Base-by-base conservation (phyloP, 805 yeast species). In the Lipomyces anomalus region DNA sequence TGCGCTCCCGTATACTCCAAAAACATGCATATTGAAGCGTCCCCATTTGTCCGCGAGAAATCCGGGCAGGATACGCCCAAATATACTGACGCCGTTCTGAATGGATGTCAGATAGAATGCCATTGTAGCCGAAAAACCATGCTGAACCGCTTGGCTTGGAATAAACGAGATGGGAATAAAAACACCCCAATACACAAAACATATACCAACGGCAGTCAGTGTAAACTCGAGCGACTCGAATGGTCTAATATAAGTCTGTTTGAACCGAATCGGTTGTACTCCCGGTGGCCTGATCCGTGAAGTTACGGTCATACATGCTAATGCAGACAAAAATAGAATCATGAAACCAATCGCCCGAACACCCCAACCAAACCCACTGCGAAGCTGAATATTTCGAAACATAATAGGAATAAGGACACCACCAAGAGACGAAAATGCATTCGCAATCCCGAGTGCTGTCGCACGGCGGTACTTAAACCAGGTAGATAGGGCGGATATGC, bases 351-450 rank as follows among this genome's bases (percentile, higher is more conserved):
- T 61, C 13, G 69, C 63, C 41, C 82, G 65, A 36, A 74, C 65
- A 3, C 77, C 72, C 81, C 82, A 77, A 7, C 65, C 67, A 54
- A 73, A 76, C 1, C 82, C 82, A 21, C 74, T 66, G 11, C 60
- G 56, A 4, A 54, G 47, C 41, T 71, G 67, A 38, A 75, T 59
- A 17, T 57, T 59, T 35, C 72, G 67, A 16, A 75, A 66, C 65
- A 72, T 64, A 35, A 73, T 59, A 11, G 79, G 76, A 56, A 72
- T 73, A 20, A 71, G 44, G 42, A 73, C 61, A 11, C 78, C 77
- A 3, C 81, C 81, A 7, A 74, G 55, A 3, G 77, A 69, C 0
- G 79, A 75, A 13, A 80, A 80, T 6, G 71, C 57, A 1, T 76
- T 71, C 0, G 73, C 73, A 4, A 73, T 48, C 2, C 76, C 73